Percentiles rank a stretch among this genome's conserved stretches.
phyloP scores from a whole-genome alignment of 768 basidiomycete species.

The Lentinula lateritia region DNA sequence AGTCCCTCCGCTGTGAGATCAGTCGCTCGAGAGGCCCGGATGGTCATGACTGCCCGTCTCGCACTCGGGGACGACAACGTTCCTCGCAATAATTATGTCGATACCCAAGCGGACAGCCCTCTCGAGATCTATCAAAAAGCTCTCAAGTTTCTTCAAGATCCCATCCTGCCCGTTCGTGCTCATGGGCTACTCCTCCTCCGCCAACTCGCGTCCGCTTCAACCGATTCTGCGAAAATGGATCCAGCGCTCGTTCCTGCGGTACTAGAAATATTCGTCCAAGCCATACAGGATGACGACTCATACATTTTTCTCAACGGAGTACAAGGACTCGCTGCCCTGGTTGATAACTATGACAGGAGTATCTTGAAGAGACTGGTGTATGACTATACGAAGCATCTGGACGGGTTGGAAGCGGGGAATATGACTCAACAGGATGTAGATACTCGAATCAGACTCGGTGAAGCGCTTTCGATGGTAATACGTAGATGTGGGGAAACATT shows the following conservation, averaged over 20 bases:
- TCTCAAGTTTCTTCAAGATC: slow-evolving; percentile 83
- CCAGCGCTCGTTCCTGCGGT: slow-evolving; percentile 75
- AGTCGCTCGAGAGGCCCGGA: slow-evolving; percentile 70
- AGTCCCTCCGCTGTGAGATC: slow-evolving; percentile 42
- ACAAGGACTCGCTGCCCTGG: slow-evolving; percentile 85
- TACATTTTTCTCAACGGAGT: slow-evolving; percentile 92
- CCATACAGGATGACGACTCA: slow-evolving; percentile 89
- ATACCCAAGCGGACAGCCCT: slow-evolving; percentile 33
- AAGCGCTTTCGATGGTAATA: slow-evolving; percentile 78
- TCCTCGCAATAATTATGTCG: background rate
- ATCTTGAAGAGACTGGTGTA: slow-evolving; percentile 63
- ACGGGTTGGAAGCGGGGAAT: slow-evolving; percentile 40
- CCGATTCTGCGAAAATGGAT: slow-evolving; percentile 28
- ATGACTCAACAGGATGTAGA: slow-evolving; percentile 66
- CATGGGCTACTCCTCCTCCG: slow-evolving; percentile 84
- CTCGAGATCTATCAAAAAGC: slow-evolving; percentile 82
- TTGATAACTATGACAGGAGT: slow-evolving; percentile 69
- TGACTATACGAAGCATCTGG: slow-evolving; percentile 53
- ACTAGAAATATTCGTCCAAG: slow-evolving; percentile 79
- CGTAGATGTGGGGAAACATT: slow-evolving; percentile 67
- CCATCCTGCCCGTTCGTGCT: slow-evolving; percentile 88
- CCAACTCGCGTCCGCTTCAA: slow-evolving; percentile 51
- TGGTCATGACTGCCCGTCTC: slow-evolving; percentile 79
- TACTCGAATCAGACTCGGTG: slow-evolving; percentile 70
- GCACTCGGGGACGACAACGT: slow-evolving; percentile 33